A percentile compares a stretch with the other conserved stretches of the same genome.
These are phyloP conservation scores for Alternaria brassicae DNA, from an alignment of 2,329 filamentous ascomycete genomes.

Conservation along the genomic window DNA sequence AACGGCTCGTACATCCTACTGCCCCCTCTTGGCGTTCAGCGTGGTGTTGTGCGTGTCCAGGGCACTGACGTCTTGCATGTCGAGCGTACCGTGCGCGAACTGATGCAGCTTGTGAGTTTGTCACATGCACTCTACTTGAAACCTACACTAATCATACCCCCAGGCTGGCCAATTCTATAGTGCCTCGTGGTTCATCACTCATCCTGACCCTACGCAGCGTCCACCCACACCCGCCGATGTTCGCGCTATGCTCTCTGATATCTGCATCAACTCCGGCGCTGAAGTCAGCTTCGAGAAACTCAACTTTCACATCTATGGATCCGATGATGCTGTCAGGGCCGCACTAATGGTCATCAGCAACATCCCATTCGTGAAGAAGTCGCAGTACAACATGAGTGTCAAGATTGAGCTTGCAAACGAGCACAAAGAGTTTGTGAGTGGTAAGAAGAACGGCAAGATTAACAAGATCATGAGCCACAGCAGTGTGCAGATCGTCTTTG, in stretches of 20 bases:
- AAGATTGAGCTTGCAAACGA: slow-evolving; percentile 99
- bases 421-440: slow-evolving; percentile 99
- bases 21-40: slow-evolving; percentile 84
- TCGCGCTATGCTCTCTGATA: slow-evolving; percentile 89
- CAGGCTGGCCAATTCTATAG: slow-evolving; percentile 97
- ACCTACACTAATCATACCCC: slow-evolving; percentile 25
- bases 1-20: slow-evolving; percentile 96
- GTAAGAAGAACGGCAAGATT: slow-evolving; percentile 99
- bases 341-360: slow-evolving; percentile 95
- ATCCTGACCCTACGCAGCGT: slow-evolving; percentile 71
- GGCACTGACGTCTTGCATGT: slow-evolving; percentile 92
- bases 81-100: slow-evolving; percentile 91
- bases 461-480: slow-evolving; percentile 99
- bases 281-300: slow-evolving; percentile 95
- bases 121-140: background rate
- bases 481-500: slow-evolving; percentile 98
- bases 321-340: slow-evolving; percentile 93
- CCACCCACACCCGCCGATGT: slow-evolving; percentile 73
- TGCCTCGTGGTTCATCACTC: slow-evolving; percentile 92
- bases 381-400: slow-evolving; percentile 91
- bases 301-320: slow-evolving; percentile 92
- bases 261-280: slow-evolving; percentile 94
- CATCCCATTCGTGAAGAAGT: slow-evolving; percentile 84
- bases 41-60: slow-evolving; percentile 85
- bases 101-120: slow-evolving; percentile 83